Evolutionary conservation across 2,329 filamentous ascomycete species (phyloP), one percentile per base, ranked within the genome.

Genomic region (Plenodomus biglobosus): DNA sequence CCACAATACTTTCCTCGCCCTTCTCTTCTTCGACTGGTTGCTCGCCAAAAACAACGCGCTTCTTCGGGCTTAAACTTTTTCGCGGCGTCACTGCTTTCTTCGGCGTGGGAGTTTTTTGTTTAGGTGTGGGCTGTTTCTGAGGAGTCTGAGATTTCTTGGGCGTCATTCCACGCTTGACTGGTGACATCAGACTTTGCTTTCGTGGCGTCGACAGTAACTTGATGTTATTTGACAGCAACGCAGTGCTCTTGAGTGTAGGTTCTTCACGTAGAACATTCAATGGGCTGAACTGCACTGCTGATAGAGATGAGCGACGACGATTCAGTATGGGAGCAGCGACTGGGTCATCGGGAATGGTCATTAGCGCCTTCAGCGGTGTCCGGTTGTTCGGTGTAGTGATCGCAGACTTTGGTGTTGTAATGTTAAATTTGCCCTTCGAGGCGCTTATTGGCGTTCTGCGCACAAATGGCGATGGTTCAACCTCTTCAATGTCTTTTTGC

Each of bases 181-280:
- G 76, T 13, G 76, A 78, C 8, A 69, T 52, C 16, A 70, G 53
- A 4, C 68, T 68, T 49, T 78, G 75, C 53, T 79, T 79, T 38
- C 76, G 65, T 4, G 77, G 77, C 0, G 77, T 79, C 0, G 74
- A 76, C 42, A 79, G 68, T 15, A 77, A 62, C 48, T 74, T 78
- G 58, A 79, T 76, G 32, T 69, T 76, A 49, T 76, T 74, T 7
- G 69, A 65, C 18, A 76, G 47, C 20, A 70, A 22, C n/a, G 62
- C 53, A 6, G 65, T 65, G 43, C 61, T 71, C 48, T 67, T 69
- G 18, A 71, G 47, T 2, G 55, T 49, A 11, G 64, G 58, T 20
- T 70, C 68, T 34, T 67, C 64, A 18, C 57, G 58, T 11, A 55
- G 52, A 8, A 55, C 53, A 16, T 59, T 60, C 38, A 72, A 52